These are phyloP conservation scores for Brassica rapa DNA, from an alignment of 345 rosid genomes.

Conservation along the genomic window DNA sequence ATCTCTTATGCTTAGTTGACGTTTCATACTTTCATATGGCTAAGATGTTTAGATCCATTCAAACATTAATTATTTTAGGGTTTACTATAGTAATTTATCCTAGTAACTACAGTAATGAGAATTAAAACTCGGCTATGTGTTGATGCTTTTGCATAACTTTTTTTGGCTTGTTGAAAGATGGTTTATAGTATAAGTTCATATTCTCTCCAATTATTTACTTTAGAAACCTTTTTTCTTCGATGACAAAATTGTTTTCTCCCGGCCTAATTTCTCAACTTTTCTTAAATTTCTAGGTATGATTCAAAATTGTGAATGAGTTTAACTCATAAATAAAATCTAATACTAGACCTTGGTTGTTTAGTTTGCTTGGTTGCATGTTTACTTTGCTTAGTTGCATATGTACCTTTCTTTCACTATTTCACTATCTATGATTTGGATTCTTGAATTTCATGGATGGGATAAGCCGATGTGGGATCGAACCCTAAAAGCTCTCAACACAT, in stretches of 20 bases:
- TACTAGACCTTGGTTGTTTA: background rate
- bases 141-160: slow-evolving; percentile 5
- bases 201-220: background rate
- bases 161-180: background rate
- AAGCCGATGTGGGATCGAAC: background rate
- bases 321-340: background rate
- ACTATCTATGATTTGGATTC: background rate
- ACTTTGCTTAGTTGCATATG: background rate
- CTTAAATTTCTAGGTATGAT: background rate
- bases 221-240: background rate
- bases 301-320: background rate
- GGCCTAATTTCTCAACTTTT: background rate
- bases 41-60: slow-evolving; percentile 14
- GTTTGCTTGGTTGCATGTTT: background rate
- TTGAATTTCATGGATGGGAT: background rate
- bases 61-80: background rate
- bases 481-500: background rate
- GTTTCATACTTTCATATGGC: slow-evolving; percentile 2
- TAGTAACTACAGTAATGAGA: background rate
- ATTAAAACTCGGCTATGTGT: background rate
- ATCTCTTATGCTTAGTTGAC: slow-evolving; percentile 30
- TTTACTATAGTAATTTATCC: background rate
- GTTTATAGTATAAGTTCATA: background rate
- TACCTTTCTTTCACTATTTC: background rate
- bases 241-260: background rate